These are phyloP conservation scores for Apophysomyces ossiformis DNA, from an alignment of 371 early-diverging fungal species.

Conservation along the genomic window DNA sequence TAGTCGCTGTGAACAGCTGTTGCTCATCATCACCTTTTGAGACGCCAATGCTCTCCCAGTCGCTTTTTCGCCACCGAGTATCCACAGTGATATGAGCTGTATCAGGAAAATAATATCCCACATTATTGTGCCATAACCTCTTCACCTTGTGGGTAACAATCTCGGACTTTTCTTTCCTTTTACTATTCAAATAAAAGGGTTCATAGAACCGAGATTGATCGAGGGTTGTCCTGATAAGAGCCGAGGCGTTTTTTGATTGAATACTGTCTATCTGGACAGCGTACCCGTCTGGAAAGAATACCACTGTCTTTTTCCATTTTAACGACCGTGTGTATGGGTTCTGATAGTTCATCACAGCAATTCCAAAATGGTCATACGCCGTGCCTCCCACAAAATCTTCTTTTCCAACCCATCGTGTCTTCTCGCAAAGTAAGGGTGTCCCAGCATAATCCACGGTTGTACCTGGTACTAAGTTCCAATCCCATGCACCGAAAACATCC, in stretches of 20 bases:
- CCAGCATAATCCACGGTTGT: slow-evolving; percentile 29
- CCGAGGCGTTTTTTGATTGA: slow-evolving; percentile 17
- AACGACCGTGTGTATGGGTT: slow-evolving; percentile 31
- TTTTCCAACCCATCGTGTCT: slow-evolving; percentile 17
- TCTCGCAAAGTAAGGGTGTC: slow-evolving; percentile 20
- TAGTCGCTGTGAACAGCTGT: slow-evolving; percentile 27
- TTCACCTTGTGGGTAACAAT: slow-evolving; percentile 3
- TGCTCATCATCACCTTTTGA: slow-evolving; percentile 18
- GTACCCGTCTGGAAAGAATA: slow-evolving; percentile 36
- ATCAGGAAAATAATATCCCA: slow-evolving; percentile 33
- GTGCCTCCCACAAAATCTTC: slow-evolving; percentile 32
- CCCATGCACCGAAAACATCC: slow-evolving; percentile 34
- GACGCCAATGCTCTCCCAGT: slow-evolving; percentile 34
- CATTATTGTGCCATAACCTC: slow-evolving; percentile 31
- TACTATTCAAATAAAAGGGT: slow-evolving; percentile 24
- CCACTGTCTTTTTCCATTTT: slow-evolving; percentile 33
- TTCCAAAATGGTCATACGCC: slow-evolving; percentile 29
- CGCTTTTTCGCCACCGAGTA: slow-evolving; percentile 15
- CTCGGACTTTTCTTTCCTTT: slow-evolving; percentile 13
- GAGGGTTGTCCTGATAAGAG: slow-evolving; percentile 30
- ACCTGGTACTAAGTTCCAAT: slow-evolving; percentile 40
- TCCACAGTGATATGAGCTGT: slow-evolving; percentile 19
- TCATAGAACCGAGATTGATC: slow-evolving; percentile 35
- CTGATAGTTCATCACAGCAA: slow-evolving; percentile 31
- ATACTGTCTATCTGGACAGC: slow-evolving; percentile 32